phyloP scores from a whole-genome alignment of 1,139 yeast species.

The Blastobotrys capitulatus region DNA sequence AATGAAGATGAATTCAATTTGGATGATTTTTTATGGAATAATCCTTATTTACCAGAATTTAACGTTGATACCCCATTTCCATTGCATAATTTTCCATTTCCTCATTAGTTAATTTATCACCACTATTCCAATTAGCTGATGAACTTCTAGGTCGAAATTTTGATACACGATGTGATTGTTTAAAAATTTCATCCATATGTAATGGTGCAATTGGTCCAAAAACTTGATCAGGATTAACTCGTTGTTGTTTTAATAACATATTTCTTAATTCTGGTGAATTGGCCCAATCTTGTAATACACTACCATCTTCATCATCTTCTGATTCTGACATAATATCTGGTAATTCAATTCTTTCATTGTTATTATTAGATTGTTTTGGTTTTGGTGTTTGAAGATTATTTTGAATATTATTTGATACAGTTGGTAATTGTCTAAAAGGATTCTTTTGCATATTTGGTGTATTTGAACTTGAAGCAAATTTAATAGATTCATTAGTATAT shows the following conservation, averaged over 20 bases:
- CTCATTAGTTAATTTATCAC: slow-evolving; percentile 41
- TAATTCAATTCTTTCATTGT: slow-evolving; percentile 23
- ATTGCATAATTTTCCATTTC: slow-evolving; percentile 49
- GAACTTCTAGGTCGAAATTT: slow-evolving; percentile 54
- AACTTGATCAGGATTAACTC: slow-evolving; percentile 61
- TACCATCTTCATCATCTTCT: slow-evolving; percentile 50
- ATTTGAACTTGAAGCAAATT: slow-evolving; percentile 23
- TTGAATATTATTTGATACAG: slow-evolving; percentile 16
- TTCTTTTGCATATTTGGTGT: slow-evolving; percentile 9
- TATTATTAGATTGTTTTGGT: slow-evolving; percentile 18
- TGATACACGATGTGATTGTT: slow-evolving; percentile 35
- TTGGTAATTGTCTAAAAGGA: slow-evolving; percentile 16
- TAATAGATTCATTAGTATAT: slow-evolving; percentile 32
- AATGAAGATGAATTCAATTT: background rate
- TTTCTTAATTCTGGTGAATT: slow-evolving; percentile 54
- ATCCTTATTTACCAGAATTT: background rate
- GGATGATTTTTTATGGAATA: background rate
- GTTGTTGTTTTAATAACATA: slow-evolving; percentile 51
- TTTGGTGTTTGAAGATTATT: slow-evolving; percentile 1
- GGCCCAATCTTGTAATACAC: slow-evolving; percentile 67
- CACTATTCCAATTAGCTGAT: slow-evolving; percentile 48
- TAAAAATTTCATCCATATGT: slow-evolving; percentile 62
- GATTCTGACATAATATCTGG: slow-evolving; percentile 51
- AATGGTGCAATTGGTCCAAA: slow-evolving; percentile 76
- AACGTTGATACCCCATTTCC: slow-evolving; percentile 45